Percentiles rank a stretch among this genome's conserved stretches.
phyloP scores from a whole-genome alignment of 306 rosid genomes.

The Trifolium repens region DNA sequence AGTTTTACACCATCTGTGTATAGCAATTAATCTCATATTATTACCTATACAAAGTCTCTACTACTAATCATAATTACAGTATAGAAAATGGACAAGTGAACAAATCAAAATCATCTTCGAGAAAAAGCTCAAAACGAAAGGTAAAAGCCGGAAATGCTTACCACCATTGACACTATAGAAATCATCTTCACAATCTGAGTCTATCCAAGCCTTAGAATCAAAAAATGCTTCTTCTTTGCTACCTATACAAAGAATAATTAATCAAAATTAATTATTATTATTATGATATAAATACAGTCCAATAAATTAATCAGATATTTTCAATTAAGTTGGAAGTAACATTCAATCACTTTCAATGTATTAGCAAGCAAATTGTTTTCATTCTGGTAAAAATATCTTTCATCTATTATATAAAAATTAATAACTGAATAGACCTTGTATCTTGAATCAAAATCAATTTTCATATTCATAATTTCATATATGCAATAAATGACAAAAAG shows the following conservation, averaged over 20 bases:
- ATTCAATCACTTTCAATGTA: slow-evolving; percentile 32
- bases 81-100: background rate
- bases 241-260: slow-evolving; percentile 50
- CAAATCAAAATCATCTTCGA: slow-evolving; percentile 3
- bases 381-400: slow-evolving; percentile 6
- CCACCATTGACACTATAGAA: slow-evolving; percentile 96
- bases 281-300: background rate
- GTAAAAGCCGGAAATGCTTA: slow-evolving; percentile 50
- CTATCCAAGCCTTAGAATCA: slow-evolving; percentile 85
- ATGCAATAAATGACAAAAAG: background rate
- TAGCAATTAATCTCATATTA: no score
- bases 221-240: slow-evolving; percentile 89
- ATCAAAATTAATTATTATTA: no score
- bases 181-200: slow-evolving; percentile 94
- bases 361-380: background rate
- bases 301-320: background rate
- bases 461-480: slow-evolving; percentile 2
- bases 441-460: slow-evolving; percentile 16
- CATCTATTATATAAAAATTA: slow-evolving; percentile 13
- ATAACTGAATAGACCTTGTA: slow-evolving; percentile 27
- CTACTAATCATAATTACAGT: background rate
- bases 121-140: slow-evolving; percentile 8
- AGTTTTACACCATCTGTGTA: no score
- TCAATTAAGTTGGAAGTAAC: background rate
- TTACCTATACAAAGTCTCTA: background rate